Evolutionary conservation across 257 asterid genomes (phyloP), one percentile per base, ranked within the genome.

Genomic region (Solanum paucissectum): DNA sequence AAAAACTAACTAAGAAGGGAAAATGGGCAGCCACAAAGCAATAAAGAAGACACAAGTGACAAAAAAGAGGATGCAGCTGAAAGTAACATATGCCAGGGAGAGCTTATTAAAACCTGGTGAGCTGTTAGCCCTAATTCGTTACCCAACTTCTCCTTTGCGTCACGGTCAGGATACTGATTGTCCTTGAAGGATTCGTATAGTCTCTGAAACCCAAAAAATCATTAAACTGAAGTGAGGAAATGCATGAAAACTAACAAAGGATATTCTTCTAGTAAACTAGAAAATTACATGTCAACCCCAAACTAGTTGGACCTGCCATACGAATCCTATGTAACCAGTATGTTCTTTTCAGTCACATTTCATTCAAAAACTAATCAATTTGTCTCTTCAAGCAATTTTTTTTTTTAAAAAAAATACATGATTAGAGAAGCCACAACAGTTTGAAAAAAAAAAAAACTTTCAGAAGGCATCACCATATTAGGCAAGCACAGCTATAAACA

Each of bases 121-220:
- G 93, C 12, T 33, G 90, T 89, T 86, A 97, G 87, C 44, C 98
- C 97, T 66, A 94, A 90, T 90, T 97, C 98, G 81, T 88, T 91
- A 9, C 98, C 98, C 92, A 97, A 71, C 58, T 91, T 91, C 84
- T 92, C 98, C 89, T 92, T 97, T 86, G 34, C 94, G 20, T 84
- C 90, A 85, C 88, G 93, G 58, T 93, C 92, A 13, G 99, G 99
- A 89, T 96, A 96, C 64, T 95, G 95, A 91, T 97, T 94, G 92
- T 92, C 93, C 87, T 72, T 92, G 93, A 95, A 97, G 89, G 93
- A 94, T 86, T 92, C 94, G 64, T 87, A 83, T 64, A 97, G 98
- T 89, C 92, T 93, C 99, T 97, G 98, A 92, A 91, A 74, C 86
- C 44, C 85, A 42, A 32, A 82, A 82, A 82, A 46, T 12, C 9